Conservation (phyloP, 495 filamentous ascomycete genomes). For the Cercophora newfieldiana region DNA sequence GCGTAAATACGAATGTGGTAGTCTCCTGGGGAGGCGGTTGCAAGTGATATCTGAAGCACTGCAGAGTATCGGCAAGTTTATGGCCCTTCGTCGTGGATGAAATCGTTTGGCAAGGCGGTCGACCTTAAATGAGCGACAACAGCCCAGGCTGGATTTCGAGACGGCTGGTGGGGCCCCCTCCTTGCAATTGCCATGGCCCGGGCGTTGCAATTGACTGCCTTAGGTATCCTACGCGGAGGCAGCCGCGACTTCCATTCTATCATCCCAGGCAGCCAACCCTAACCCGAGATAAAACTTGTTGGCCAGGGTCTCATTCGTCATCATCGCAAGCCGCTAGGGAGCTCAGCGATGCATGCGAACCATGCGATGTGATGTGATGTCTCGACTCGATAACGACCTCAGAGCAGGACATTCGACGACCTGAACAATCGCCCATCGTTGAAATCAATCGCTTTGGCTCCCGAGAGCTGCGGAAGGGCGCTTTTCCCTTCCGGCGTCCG, state of each 20-base stretch:
- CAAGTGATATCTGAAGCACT: neutral
- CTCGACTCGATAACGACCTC: slow-evolving; percentile 13
- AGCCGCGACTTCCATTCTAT: neutral
- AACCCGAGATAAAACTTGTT: neutral
- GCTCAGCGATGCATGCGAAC: slow-evolving; percentile 20
- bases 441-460: slow-evolving; percentile 11
- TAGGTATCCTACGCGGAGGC: neutral
- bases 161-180: slow-evolving; percentile 11
- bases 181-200: neutral
- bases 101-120: neutral
- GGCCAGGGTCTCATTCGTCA: slow-evolving; percentile 16
- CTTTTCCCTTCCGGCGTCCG: slow-evolving; percentile 50
- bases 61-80: neutral
- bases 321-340: slow-evolving; percentile 7
- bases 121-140: slow-evolving; percentile 12
- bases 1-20: neutral
- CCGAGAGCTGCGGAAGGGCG: slow-evolving; percentile 38
- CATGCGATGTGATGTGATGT: slow-evolving; percentile 41
- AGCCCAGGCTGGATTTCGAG: slow-evolving; percentile 9
- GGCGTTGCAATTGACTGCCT: slow-evolving; percentile 16
- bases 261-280: neutral
- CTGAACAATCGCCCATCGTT: slow-evolving; percentile 7
- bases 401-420: slow-evolving; percentile 12
- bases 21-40: neutral
- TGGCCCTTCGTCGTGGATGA: slow-evolving; percentile 5